Conservation (phyloP, 2,329 filamentous ascomycete species). For the Pleurostoma richardsiae region DNA sequence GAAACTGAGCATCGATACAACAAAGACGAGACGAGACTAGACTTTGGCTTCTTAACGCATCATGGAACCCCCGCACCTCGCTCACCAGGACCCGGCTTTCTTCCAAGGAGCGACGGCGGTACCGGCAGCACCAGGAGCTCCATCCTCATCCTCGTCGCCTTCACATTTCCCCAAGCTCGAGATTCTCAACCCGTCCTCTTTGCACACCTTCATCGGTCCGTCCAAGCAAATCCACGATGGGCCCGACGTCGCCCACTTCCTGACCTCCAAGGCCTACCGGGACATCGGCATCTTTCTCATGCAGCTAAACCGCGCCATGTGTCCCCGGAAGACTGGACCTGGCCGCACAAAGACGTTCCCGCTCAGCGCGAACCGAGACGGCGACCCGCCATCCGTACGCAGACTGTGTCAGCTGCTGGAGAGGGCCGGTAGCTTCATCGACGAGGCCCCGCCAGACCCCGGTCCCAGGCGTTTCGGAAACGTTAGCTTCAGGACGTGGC, state of each 20-base stretch:
- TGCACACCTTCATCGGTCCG: conserved; percentile 61
- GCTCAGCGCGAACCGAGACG: conserved; percentile 28
- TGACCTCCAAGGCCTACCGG: conserved; percentile 74
- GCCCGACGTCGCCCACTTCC: conserved; percentile 74
- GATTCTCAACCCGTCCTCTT: conserved; percentile 39
- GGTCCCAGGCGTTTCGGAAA: conserved; percentile 92
- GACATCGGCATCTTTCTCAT: conserved; percentile 84
- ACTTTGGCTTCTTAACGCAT: too few species aligned
- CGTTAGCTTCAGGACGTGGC: conserved; percentile 82
- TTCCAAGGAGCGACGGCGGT: too few species aligned
- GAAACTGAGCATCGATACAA: too few species aligned
- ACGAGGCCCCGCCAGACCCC: conserved; percentile 75
- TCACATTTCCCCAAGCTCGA: conserved; percentile 30
- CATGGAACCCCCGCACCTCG: too few species aligned
- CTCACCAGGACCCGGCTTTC: too few species aligned
- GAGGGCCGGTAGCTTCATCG: conserved; percentile 61
- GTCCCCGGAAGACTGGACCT: conserved; percentile 55
- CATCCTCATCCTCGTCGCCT: background rate
- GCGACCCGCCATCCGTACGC: conserved; percentile 52
- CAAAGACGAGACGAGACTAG: too few species aligned
- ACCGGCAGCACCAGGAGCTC: background rate
- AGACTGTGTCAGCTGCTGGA: conserved; percentile 63
- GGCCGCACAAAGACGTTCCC: conserved; percentile 39
- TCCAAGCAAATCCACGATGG: conserved; percentile 80
- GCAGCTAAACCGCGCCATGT: conserved; percentile 84